Base-by-base conservation (phyloP, 768 basidiomycete species). In the Tylopilus balloui region DNA sequence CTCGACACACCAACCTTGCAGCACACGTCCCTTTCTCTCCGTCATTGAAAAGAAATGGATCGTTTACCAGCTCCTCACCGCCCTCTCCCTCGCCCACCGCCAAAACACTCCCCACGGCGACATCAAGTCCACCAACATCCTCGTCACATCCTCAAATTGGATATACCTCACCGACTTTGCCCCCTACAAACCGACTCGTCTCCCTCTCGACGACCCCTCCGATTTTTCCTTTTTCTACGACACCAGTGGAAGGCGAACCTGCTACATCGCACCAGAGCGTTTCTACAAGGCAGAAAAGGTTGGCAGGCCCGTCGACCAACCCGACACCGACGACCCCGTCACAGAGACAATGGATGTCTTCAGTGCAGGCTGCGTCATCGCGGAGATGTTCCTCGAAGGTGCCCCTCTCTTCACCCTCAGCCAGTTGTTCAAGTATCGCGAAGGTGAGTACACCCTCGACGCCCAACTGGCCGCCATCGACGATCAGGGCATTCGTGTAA, bases 141-240 rank as follows among this genome's bases (percentile, higher is more conserved):
- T 98, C 43, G 91, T 98, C 42, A 93, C 94, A 0, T 93, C 95
- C 0, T 94, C 92, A 78, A 94, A 97, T 61, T 92, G 91, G 84
- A 78, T 96, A 11, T 92, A 93, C 61, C 75, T 99, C 43, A 89
- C 94, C 35, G 96, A 98, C 71, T 98, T 98, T 65, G 90, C 94
- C 0, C 71, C 81, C 6, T 94, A 90, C 78, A 99, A 99, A 65
- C 96, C 94, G 0, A 94, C 92, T 2, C 90, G 83, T 66, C 80
- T 99, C 11, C 96, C 96, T 0, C 78, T 97, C 37, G 92, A 99
- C 62, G 94, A 98, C 63, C 96, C 96, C 4, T 83, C 94, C 8
- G 93, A 95, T 70, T 99, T 97, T 68, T 94, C 93, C 4, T 96
- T 93, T 74, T 99, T 85, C 76, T 98, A 94, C 68, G 96, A 99